A percentile compares a stretch with the other conserved stretches of the same genome.
phyloP scores from a whole-genome alignment of 805 yeast genomes.

The Nakazawaea laoshanensis region DNA sequence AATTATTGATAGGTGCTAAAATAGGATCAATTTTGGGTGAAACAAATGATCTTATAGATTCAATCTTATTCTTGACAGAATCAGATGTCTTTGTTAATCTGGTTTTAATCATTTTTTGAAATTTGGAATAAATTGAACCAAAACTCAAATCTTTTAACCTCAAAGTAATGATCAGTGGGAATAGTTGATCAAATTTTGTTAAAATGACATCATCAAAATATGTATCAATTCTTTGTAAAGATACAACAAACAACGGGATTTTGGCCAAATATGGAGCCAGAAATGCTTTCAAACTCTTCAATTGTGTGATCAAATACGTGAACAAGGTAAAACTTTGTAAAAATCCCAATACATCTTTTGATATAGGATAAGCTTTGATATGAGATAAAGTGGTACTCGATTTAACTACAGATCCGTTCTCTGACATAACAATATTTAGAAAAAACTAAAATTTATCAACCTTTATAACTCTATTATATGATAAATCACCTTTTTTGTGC shows the following conservation, averaged over 20 bases:
- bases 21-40: conserved; percentile 17
- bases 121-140: neutral
- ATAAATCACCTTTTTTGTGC: too few relatives aligned
- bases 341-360: conserved; percentile 16
- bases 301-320: conserved; percentile 13
- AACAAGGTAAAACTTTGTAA: conserved; percentile 13
- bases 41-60: too few relatives aligned
- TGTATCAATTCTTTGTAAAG: conserved; percentile 17
- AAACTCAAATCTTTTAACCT: conserved; percentile 10
- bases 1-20: conserved; percentile 21
- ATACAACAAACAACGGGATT: conserved; percentile 14
- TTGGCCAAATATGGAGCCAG: conserved; percentile 13
- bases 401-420: too few relatives aligned
- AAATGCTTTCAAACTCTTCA: conserved; percentile 11
- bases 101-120: neutral
- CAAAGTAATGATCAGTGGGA: conserved; percentile 20
- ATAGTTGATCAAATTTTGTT: conserved; percentile 18
- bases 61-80: too few relatives aligned
- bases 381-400: conserved; percentile 14
- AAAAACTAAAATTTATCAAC: too few relatives aligned
- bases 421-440: too few relatives aligned
- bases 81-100: conserved; percentile 11
- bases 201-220: conserved; percentile 15
- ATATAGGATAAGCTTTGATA: conserved; percentile 21
- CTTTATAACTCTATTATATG: too few relatives aligned